Evolutionary conservation across 805 yeast species (phyloP).

Genomic region (Hanseniaspora nectarophila): DNA sequence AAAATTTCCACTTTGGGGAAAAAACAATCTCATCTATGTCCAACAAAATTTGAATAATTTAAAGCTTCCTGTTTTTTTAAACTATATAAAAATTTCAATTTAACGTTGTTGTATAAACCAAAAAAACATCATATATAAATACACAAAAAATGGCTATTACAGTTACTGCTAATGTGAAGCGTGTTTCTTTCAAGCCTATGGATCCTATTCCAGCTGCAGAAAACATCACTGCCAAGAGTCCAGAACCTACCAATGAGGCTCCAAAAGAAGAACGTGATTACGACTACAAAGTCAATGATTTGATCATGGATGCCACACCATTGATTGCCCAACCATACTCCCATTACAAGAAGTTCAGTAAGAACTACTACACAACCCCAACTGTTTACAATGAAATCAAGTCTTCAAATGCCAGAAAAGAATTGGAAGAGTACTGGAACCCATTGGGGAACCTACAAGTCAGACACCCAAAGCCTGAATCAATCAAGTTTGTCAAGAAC

Average conservation of each 20-base stretch:
- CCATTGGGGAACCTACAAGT: constrained; percentile 42
- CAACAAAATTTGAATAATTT: too few relatives aligned
- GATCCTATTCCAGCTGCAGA: background rate
- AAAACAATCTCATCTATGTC: background rate
- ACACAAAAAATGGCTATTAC: background rate
- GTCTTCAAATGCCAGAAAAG: constrained; percentile 73
- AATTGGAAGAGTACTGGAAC: constrained; percentile 62
- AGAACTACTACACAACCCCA: constrained; percentile 74
- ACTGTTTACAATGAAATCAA: constrained; percentile 77
- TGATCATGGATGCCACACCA: constrained; percentile 92
- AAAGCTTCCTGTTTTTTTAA: background rate
- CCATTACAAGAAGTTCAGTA: constrained; percentile 57
- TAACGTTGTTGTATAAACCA: too few relatives aligned
- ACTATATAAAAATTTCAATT: background rate
- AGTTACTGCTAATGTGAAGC: constrained; percentile 2
- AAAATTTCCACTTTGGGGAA: background rate
- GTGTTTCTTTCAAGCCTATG: background rate
- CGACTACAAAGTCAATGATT: constrained; percentile 35
- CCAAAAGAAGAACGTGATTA: constrained; percentile 15
- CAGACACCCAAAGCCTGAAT: constrained; percentile 63
- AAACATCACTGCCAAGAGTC: background rate
- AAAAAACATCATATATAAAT: background rate
- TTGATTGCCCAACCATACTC: constrained; percentile 74
- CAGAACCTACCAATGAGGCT: background rate
- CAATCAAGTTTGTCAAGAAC: constrained; percentile 51